phyloP scores from a whole-genome alignment of 2,329 filamentous ascomycete genomes.

The Microcyclosporella mali region DNA sequence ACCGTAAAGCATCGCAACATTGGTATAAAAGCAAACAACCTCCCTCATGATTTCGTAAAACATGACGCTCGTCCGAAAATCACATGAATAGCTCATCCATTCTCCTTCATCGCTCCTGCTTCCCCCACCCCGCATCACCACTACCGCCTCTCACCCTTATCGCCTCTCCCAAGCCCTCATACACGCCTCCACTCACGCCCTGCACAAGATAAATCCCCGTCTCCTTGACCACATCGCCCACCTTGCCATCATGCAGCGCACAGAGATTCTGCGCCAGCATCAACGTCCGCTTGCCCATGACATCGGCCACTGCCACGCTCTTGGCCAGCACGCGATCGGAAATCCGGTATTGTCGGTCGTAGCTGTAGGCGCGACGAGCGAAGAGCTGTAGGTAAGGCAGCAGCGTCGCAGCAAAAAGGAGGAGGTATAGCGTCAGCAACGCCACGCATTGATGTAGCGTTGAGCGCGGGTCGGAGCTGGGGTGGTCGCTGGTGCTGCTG shows the following conservation, averaged over 20 bases:
- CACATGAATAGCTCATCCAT: too few species aligned
- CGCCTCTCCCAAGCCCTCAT: conserved; percentile 56
- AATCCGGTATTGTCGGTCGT: conserved; percentile 62
- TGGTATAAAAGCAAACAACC: too few species aligned
- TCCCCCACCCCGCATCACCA: too few species aligned
- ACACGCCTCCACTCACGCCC: conserved; percentile 59
- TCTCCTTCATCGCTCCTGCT: too few species aligned
- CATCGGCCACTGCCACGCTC: conserved; percentile 49
- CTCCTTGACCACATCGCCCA: conserved; percentile 55
- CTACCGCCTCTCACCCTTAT: conserved; percentile 39
- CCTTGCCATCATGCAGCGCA: conserved; percentile 57
- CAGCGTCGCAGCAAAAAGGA: conserved; percentile 55
- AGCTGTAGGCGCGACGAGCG: conserved; percentile 50
- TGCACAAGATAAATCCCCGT: conserved; percentile 56
- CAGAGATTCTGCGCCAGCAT: conserved; percentile 51
- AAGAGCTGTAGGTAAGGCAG: conserved; percentile 56
- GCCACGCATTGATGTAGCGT: conserved; percentile 21
- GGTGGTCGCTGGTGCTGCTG: background rate
- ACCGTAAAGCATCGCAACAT: too few species aligned
- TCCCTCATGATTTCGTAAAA: too few species aligned
- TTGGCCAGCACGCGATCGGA: conserved; percentile 52
- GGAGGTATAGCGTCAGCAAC: conserved; percentile 27
- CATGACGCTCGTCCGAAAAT: too few species aligned
- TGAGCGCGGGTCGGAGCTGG: conserved; percentile 8
- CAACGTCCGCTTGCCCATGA: conserved; percentile 48